Conservation (phyloP, 2,329 filamentous ascomycete species). For the Ophiosphaerella herpotricha region DNA sequence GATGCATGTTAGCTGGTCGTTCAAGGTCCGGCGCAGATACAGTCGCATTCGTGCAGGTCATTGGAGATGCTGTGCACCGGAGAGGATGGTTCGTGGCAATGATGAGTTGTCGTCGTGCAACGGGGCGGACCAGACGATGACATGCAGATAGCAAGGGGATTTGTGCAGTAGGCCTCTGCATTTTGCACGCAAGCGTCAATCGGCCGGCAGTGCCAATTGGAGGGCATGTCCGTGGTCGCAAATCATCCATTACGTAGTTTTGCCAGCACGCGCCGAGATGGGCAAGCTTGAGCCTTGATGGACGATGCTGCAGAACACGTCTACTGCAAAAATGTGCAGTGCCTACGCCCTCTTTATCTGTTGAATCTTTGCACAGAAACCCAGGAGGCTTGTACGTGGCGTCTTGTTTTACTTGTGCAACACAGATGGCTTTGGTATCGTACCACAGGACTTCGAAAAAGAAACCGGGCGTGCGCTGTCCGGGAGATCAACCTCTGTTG, state of each 20-base stretch:
- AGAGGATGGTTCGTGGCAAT: slow-evolving; percentile 24
- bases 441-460: neutral
- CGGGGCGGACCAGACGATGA: slow-evolving; percentile 10
- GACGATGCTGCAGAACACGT: neutral
- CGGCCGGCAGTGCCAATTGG: slow-evolving; percentile 17
- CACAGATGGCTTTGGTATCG: neutral
- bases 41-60: slow-evolving; percentile 29
- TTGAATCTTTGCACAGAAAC: too few relatives aligned
- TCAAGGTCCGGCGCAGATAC: slow-evolving; percentile 31
- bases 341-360: neutral
- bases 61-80: slow-evolving; percentile 35
- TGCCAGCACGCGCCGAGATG: slow-evolving; percentile 3
- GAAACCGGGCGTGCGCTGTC: neutral
- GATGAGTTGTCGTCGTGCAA: slow-evolving; percentile 25
- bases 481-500: slow-evolving; percentile 1
- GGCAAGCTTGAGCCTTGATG: slow-evolving; percentile 3
- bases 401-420: too few relatives aligned
- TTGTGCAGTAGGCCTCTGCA: slow-evolving; percentile 9
- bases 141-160: slow-evolving; percentile 15
- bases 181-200: slow-evolving; percentile 3
- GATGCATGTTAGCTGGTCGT: slow-evolving; percentile 19
- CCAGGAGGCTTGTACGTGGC: too few relatives aligned
- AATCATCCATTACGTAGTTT: slow-evolving; percentile 30
- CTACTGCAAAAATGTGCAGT: neutral
- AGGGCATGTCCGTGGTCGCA: slow-evolving; percentile 21